Base-by-base conservation (phyloP, 768 basidiomycete species). In the Xerocomus potaroensis region DNA sequence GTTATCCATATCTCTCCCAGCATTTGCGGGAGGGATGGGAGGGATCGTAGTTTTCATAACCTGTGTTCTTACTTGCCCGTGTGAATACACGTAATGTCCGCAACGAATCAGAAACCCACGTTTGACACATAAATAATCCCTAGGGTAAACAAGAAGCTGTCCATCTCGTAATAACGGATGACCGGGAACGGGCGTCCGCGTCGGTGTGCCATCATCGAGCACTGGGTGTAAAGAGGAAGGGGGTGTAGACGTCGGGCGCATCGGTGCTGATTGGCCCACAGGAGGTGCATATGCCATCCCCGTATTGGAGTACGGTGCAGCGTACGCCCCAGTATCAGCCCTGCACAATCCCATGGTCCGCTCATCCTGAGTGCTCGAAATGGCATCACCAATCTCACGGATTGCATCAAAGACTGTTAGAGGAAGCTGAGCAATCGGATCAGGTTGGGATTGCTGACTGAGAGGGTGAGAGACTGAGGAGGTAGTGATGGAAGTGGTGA, bases 11-110 rank as follows among this genome's bases (percentile, higher is more conserved):
- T 54, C 80, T 82, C 6, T 73, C 67, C 89, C 88, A 91, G 68
- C 90, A 91, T 46, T 76, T 77, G 48, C 72, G 70, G 58, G 88
- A 90, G 6, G 87, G 84, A 46, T 79, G 69, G 1, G 71, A 60
- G 0, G 85, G 84, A 61, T 90, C 85, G 30, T 68, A 69, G 47
- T 75, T 70, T 63, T 87, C 87, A 67, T 82, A 91, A 2, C 89
- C 88, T 1, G 76, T 79, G 61, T 91, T 91, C 31, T 70, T 69
- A 55, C 88, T 88, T 90, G 41, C 8, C 2, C 29, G 15, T 8
- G n/a, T 53, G 22, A 56, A 30, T 31, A 38, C 8, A 24, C 6
- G 15, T 3, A 5, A 8, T 8, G 4, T 15, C n/a, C 14, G 7
- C 1, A 7, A 30, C 16, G 9, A 19, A 11, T 3, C 23, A 11